Conservation (phyloP, 2,329 filamentous ascomycete species). For the Penicillium sp. region DNA sequence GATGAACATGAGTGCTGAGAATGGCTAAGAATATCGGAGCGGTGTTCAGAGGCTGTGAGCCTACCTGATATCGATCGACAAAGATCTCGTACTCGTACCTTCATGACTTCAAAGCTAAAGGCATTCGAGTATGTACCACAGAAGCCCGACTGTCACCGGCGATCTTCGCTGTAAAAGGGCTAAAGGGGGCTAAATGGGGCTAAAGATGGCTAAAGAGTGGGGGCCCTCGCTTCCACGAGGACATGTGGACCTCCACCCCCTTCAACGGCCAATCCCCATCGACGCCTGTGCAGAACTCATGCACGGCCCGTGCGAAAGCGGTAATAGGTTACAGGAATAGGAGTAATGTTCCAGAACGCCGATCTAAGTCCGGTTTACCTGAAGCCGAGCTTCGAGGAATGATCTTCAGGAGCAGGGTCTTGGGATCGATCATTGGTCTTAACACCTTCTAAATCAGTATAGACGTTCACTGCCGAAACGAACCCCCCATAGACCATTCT, state of each 20-base stretch:
- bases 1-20: neutral
- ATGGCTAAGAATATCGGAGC: neutral
- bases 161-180: constrained; percentile 20
- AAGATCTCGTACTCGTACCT: neutral
- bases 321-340: constrained; percentile 6
- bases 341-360: constrained; percentile 25
- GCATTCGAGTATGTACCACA: neutral
- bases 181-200: neutral
- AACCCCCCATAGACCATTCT: neutral
- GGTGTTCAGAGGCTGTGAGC: neutral
- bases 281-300: constrained; percentile 20
- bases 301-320: constrained; percentile 14
- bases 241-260: constrained; percentile 14
- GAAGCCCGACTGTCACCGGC: constrained; percentile 11
- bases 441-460: constrained; percentile 1
- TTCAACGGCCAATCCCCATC: constrained; percentile 22
- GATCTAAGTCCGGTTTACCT: constrained; percentile 19
- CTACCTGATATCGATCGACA: neutral
- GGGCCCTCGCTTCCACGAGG: constrained; percentile 29
- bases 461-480: neutral
- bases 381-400: constrained; percentile 2
- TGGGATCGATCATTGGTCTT: constrained; percentile 3
- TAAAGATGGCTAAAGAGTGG: constrained; percentile 18
- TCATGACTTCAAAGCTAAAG: neutral
- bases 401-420: constrained; percentile 14